Base-by-base conservation (phyloP, 2,329 filamentous ascomycete species). In the Aotearoamyces nothofagi region DNA sequence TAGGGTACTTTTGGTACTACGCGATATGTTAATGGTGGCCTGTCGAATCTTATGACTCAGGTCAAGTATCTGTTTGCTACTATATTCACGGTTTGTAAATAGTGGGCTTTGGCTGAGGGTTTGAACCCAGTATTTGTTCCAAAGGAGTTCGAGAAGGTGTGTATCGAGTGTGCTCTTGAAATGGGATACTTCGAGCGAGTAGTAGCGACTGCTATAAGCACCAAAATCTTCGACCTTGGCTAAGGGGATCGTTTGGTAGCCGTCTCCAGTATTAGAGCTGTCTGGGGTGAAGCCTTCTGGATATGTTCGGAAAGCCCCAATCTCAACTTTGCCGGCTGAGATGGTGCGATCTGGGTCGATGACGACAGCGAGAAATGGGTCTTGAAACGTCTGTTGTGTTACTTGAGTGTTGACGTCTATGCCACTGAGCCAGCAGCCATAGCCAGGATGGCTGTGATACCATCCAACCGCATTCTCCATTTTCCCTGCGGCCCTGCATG, bases 101-200 rank as follows among this genome's bases (percentile, higher is more conserved):
- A 94, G 66, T 13, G 87, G 86, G 42, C 75, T 90, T 44, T 92
- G 82, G 17, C 83, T 92, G 12, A 98, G 68, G 5, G 90, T 98
- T 47, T 92, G 81, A 17, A 94, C 86, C 90, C 84, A 93, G 62
- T 98, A 98, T 55, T 96, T 96, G 61, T 94, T 93, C 90, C 90
- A 96, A 16, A 98, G 63, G 29, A 83, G 67, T 46, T 92, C 82
- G 4, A 98, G 63, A 14, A 98, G 65, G 43, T 84, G 78, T 2
- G 75, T 68, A 55, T 98, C 90, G 15, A 98, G 74, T 0, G 79
- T 78, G 38, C 81, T 90, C 59, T 96, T 96, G 66, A 83, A 98
- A 55, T 92, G 83, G 17, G 83, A 83, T 9, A 96, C 80, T 36
- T 92, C 80, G 5, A 98, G 67, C 9, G 78, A 66, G 55, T 98